Evolutionary conservation across 768 basidiomycete species (phyloP).

Genomic region (Galerina marginata): DNA sequence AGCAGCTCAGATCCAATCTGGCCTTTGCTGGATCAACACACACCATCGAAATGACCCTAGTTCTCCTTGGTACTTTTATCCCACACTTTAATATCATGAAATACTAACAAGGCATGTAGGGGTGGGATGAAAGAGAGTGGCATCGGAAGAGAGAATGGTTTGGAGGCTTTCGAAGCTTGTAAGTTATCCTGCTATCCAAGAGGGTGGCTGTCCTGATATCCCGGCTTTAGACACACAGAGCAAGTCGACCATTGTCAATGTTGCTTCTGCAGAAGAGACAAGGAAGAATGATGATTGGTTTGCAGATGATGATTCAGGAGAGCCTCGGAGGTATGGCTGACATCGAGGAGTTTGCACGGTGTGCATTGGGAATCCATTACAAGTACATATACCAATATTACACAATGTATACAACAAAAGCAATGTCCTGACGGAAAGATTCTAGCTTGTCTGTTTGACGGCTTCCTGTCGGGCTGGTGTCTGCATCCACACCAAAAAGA

Average conservation of each 20-base stretch:
- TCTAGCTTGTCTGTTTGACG: conserved; percentile 54
- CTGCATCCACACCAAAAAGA: conserved; percentile 29
- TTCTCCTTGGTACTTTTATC: conserved; percentile 72
- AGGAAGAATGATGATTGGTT: conserved; percentile 79
- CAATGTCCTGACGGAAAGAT: conserved; percentile 3
- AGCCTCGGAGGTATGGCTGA: conserved; percentile 70
- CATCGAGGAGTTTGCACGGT: background rate
- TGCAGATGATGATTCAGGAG: conserved; percentile 50
- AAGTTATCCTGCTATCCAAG: conserved; percentile 30
- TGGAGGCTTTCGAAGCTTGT: conserved; percentile 84
- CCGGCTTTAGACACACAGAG: conserved; percentile 72
- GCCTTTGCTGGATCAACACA: conserved; percentile 88
- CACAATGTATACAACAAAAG: conserved; percentile 18
- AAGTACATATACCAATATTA: conserved; percentile 18
- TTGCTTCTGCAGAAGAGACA: conserved; percentile 64
- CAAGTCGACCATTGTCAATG: conserved; percentile 81
- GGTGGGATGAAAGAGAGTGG: conserved; percentile 92
- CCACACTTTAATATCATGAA: background rate
- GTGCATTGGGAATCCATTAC: conserved; percentile 14
- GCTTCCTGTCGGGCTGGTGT: conserved; percentile 55
- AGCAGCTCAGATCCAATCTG: conserved; percentile 70
- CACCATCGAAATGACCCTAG: conserved; percentile 91
- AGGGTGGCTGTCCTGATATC: background rate
- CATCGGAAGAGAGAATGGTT: conserved; percentile 84
- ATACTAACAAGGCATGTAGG: conserved; percentile 44